Conservation (phyloP, 108 stramenopile species). For the Pseudonitzschia multistriata region DNA sequence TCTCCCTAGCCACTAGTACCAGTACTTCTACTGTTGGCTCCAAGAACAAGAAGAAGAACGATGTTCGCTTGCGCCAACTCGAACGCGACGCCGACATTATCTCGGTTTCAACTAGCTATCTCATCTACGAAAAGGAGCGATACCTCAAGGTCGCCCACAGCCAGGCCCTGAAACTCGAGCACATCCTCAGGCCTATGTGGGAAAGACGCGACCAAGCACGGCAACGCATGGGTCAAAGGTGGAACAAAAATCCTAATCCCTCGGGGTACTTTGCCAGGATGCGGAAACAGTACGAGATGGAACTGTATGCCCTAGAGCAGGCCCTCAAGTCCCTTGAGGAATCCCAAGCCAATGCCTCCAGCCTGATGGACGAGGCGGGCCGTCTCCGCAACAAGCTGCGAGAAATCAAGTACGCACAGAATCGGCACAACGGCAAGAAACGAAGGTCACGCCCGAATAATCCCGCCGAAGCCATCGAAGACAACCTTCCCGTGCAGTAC, state of each 20-base stretch:
- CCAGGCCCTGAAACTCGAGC: slow-evolving; percentile 10
- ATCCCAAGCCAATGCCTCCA: slow-evolving; percentile 2
- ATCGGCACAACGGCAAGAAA: slow-evolving; percentile 34
- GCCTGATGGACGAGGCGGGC: slow-evolving; percentile 2
- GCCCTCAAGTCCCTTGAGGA: slow-evolving; percentile 25
- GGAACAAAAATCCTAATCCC: slow-evolving; percentile 45
- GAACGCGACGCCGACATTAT: slow-evolving; percentile 42
- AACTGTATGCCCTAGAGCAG: slow-evolving; percentile 26
- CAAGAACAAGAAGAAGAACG: background rate
- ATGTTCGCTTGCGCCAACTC: slow-evolving; percentile 6
- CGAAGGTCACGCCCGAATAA: background rate
- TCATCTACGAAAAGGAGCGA: slow-evolving; percentile 21
- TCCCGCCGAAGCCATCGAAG: slow-evolving; percentile 9
- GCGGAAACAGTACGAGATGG: slow-evolving; percentile 34
- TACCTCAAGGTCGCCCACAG: slow-evolving; percentile 16
- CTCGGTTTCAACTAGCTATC: slow-evolving; percentile 20
- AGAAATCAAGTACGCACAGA: background rate
- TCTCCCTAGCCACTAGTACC: background rate
- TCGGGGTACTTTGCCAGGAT: slow-evolving; percentile 22
- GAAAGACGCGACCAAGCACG: slow-evolving; percentile 35
- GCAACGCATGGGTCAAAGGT: slow-evolving; percentile 29
- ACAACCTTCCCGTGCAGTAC: slow-evolving; percentile 8
- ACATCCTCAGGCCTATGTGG: slow-evolving; percentile 40
- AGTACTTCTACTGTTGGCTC: background rate
- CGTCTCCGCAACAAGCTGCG: slow-evolving; percentile 1